These are phyloP conservation scores for Penicillium sp. DNA, from an alignment of 2,329 filamentous ascomycete species.

Conservation along the genomic window DNA sequence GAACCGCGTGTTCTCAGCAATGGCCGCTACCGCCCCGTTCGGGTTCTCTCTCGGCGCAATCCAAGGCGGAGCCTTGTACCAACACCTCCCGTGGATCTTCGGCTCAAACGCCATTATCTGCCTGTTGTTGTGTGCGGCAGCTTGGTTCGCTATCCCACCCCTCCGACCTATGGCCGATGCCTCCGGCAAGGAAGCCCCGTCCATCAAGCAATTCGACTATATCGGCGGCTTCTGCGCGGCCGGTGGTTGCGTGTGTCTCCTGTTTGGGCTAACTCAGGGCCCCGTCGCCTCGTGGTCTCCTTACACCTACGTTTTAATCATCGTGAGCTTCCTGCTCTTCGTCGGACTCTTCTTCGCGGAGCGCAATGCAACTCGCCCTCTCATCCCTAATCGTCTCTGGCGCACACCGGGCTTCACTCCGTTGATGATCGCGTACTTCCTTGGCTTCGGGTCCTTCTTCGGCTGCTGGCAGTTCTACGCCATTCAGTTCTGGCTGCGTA, in stretches of 20 bases:
- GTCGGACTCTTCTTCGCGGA: constrained; percentile 48
- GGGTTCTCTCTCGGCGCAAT: constrained; percentile 44
- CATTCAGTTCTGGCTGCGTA: constrained; percentile 39
- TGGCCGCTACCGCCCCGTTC: constrained; percentile 48
- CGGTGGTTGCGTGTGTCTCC: constrained; percentile 52
- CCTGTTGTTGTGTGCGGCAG: constrained; percentile 35
- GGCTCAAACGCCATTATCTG: constrained; percentile 43
- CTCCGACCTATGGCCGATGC: constrained; percentile 31
- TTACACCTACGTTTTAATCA: constrained; percentile 48
- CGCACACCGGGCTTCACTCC: constrained; percentile 43
- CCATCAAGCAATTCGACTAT: constrained; percentile 34
- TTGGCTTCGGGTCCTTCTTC: constrained; percentile 46
- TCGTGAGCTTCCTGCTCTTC: constrained; percentile 48
- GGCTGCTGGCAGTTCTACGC: constrained; percentile 42
- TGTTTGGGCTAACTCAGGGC: constrained; percentile 56
- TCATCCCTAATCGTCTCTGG: constrained; percentile 47
- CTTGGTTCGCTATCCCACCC: constrained; percentile 40
- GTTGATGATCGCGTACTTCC: constrained; percentile 44
- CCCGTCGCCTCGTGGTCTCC: constrained; percentile 49
- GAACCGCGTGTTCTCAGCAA: constrained; percentile 49
- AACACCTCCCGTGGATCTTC: constrained; percentile 44
- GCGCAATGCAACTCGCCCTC: constrained; percentile 40
- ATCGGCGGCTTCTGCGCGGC: constrained; percentile 49
- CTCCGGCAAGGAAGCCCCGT: constrained; percentile 26
- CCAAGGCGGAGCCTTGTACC: constrained; percentile 42